Evolutionary conservation across 140 eudicot genomes (phyloP), one percentile per base, ranked within the genome.

Genomic region (Erigeron philadelphicus): DNA sequence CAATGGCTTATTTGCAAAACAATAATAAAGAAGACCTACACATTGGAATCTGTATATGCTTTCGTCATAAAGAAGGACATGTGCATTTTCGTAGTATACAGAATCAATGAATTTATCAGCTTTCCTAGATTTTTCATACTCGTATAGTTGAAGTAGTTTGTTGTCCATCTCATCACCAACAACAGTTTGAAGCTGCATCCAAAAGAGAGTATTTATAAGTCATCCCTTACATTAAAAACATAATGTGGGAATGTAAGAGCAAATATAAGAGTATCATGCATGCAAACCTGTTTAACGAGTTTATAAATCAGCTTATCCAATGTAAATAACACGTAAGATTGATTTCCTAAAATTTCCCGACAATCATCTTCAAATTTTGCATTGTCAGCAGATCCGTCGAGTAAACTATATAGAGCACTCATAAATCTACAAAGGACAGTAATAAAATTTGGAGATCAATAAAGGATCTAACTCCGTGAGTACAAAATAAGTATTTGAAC

Each of bases 321-420:
- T 16, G 98, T 92, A 79, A 92, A 92, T 52, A 92, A 71, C 66
- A 92, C 93, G 64, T 92, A 92, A 45, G 98, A 86, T 70, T 92
- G 96, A 78, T 92, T 92, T 66, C 98, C 98, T 73, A 92, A 79
- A 60, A 92, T 80, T 56, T 90, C 82, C 21, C 98, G 86, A 53
- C 98, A 92, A 74, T 92, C 98, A 64, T 92, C 98, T 84, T 92
- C 98, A 67, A 84, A 92, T 72, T 83, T 92, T 11, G 96, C 68
- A 75, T 92, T 92, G 60, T 92, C 98, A 77, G 90, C 85, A 72
- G 96, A 84, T 68, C 98, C 98, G 60, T 92, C 96, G 61, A 92
- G 98, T 77, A 92, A 84, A 69, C 78, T 77, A 64, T 84, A 88
- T 45, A 92, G 66, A 3, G 98, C 90, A 62, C 81, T 72, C 88